A percentile compares a stretch with the other conserved stretches of the same genome.
Conservation (phyloP, 2,329 filamentous ascomycete species). For the Emericellopsis atlantica region DNA sequence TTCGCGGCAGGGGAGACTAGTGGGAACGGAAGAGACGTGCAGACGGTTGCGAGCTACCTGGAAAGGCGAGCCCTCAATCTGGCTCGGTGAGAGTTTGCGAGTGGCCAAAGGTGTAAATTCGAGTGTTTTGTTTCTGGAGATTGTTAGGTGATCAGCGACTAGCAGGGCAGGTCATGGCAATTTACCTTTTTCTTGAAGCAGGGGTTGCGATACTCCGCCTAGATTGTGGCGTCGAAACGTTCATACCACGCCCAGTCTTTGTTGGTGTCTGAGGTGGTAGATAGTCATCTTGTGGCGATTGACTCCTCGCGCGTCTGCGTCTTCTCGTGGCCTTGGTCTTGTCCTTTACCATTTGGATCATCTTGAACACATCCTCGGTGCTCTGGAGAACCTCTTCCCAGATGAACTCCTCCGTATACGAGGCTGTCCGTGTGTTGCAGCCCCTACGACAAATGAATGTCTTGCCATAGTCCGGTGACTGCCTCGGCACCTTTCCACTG, state of each 20-base stretch:
- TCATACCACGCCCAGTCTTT: conserved; percentile 15
- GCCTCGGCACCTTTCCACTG: conserved; percentile 59
- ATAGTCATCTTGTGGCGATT: conserved; percentile 15
- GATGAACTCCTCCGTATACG: conserved; percentile 80
- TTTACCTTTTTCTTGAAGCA: conserved; percentile 19
- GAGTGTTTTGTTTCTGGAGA: conserved; percentile 49
- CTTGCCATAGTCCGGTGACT: conserved; percentile 65
- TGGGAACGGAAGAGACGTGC: conserved; percentile 87
- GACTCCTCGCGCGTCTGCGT: conserved; percentile 15
- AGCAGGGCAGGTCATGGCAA: not conserved
- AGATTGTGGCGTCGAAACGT: conserved; percentile 16
- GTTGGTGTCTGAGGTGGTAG: conserved; percentile 25
- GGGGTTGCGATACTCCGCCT: conserved; percentile 15
- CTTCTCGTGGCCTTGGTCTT: conserved; percentile 56
- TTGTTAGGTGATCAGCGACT: too few species aligned
- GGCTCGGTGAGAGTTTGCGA: conserved; percentile 63
- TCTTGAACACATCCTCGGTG: conserved; percentile 45
- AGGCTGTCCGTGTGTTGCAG: conserved; percentile 77
- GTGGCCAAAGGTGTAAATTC: conserved; percentile 95
- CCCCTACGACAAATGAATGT: conserved; percentile 82
- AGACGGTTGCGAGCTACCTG: conserved; percentile 79
- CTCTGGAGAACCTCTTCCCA: conserved; percentile 79
- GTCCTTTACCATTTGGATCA: conserved; percentile 56
- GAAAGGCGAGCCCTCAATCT: conserved; percentile 74
- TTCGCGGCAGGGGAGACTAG: conserved; percentile 81